Conservation (phyloP, 2,329 filamentous ascomycete genomes). For the Biscogniauxia sp. region DNA sequence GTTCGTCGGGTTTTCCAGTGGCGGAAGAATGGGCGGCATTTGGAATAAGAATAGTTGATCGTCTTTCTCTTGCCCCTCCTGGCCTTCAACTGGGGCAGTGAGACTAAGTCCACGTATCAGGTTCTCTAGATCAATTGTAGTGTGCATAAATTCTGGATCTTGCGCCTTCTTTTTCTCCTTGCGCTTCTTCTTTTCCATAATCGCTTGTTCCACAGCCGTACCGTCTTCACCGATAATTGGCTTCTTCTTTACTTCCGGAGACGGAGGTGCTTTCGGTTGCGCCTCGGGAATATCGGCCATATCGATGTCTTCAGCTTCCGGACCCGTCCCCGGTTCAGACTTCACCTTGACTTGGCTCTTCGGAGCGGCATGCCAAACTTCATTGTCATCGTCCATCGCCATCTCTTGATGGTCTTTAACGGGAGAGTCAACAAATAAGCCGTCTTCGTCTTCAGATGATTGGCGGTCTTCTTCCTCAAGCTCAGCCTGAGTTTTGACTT, state of each 20-base stretch:
- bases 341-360: slow-evolving; percentile 39
- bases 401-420: slow-evolving; percentile 26
- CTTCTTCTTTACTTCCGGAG: slow-evolving; percentile 35
- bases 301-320: slow-evolving; percentile 39
- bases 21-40: slow-evolving; percentile 60
- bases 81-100: slow-evolving; percentile 22
- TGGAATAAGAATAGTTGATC: slow-evolving; percentile 64
- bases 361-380: slow-evolving; percentile 44
- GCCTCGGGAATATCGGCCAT: slow-evolving; percentile 42
- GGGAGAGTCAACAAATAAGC: slow-evolving; percentile 44
- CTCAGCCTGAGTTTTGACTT: slow-evolving; percentile 56
- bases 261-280: slow-evolving; percentile 28
- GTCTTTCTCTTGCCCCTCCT: slow-evolving; percentile 36
- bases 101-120: slow-evolving; percentile 34
- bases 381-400: slow-evolving; percentile 33
- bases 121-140: slow-evolving; percentile 28
- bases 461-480: slow-evolving; percentile 52
- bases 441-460: slow-evolving; percentile 42
- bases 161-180: slow-evolving; percentile 31
- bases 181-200: slow-evolving; percentile 29
- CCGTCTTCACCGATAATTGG: slow-evolving; percentile 14
- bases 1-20: slow-evolving; percentile 37
- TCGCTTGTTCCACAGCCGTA: slow-evolving; percentile 11
- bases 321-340: slow-evolving; percentile 39
- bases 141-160: slow-evolving; percentile 29